These are phyloP conservation scores for Erodium texanum DNA, from an alignment of 441 rosid species.

Conservation along the genomic window DNA sequence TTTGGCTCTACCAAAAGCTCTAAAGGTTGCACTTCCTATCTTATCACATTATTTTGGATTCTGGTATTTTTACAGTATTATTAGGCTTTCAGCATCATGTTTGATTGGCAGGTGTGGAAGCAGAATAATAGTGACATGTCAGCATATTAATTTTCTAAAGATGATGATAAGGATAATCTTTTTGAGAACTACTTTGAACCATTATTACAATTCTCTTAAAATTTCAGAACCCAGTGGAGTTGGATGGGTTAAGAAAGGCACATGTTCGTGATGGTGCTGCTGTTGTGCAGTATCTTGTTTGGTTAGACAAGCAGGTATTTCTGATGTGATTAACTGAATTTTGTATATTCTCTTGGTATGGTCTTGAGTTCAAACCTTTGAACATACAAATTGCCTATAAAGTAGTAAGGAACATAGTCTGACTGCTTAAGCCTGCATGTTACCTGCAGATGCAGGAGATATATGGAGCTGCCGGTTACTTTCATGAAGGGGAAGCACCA, in stretches of 20 bases:
- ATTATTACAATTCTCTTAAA: conserved; percentile 11
- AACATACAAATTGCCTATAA: not conserved
- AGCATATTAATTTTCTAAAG: not conserved
- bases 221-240: conserved; percentile 73
- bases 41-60: not conserved
- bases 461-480: conserved; percentile 95
- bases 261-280: conserved; percentile 99
- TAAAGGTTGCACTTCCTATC: conserved; percentile 47
- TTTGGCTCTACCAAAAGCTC: conserved; percentile 82
- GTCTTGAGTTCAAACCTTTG: not conserved
- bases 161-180: not conserved
- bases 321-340: conserved; percentile 4
- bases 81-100: not conserved
- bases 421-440: conserved; percentile 15
- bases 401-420: conserved; percentile 12
- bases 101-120: not conserved
- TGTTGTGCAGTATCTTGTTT: conserved; percentile 90
- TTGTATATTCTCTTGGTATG: conserved; percentile 1
- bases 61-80: not conserved
- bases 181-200: not conserved
- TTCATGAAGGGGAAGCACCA: conserved; percentile 46
- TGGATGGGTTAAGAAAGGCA: conserved; percentile 78
- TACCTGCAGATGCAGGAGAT: conserved; percentile 69
- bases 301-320: conserved; percentile 88
- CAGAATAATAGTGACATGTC: not conserved